Percentiles rank a stretch among this genome's conserved stretches.
Conservation (phyloP, 306 rosid genomes). For the Macrotyloma uniflorum region DNA sequence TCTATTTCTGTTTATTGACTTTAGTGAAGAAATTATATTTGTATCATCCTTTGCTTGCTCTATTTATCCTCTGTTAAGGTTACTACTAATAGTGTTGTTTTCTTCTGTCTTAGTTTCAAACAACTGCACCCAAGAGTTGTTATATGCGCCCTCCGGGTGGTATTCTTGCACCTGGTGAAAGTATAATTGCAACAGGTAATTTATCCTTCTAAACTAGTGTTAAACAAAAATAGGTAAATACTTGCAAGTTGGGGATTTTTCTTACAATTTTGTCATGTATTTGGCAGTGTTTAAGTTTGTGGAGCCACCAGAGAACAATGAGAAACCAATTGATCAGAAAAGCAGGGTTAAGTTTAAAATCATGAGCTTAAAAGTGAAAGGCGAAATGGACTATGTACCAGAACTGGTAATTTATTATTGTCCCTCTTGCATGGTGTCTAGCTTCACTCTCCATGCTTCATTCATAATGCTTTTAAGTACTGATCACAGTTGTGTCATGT, state of each 20-base stretch:
- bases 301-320: slow-evolving; percentile 87
- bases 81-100: slow-evolving; percentile 20
- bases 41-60: neutral
- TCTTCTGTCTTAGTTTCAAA: slow-evolving; percentile 70
- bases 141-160: slow-evolving; percentile 96
- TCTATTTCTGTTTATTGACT: neutral
- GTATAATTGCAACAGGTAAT: slow-evolving; percentile 79
- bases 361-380: slow-evolving; percentile 90
- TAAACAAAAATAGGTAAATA: neutral
- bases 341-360: slow-evolving; percentile 92
- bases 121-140: slow-evolving; percentile 96
- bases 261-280: slow-evolving; percentile 34
- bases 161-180: slow-evolving; percentile 84
- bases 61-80: neutral
- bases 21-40: neutral
- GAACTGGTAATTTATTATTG: slow-evolving; percentile 67
- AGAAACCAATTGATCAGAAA: slow-evolving; percentile 70
- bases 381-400: slow-evolving; percentile 80
- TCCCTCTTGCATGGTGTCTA: slow-evolving; percentile 7
- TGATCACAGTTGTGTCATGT: slow-evolving; percentile 18
- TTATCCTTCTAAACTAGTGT: slow-evolving; percentile 34
- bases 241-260: slow-evolving; percentile 23
- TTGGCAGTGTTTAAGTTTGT: slow-evolving; percentile 88
- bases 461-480: slow-evolving; percentile 10
- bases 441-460: slow-evolving; percentile 25